phyloP scores from a whole-genome alignment of 768 basidiomycete species.

The Tricholoma furcatifolium region DNA sequence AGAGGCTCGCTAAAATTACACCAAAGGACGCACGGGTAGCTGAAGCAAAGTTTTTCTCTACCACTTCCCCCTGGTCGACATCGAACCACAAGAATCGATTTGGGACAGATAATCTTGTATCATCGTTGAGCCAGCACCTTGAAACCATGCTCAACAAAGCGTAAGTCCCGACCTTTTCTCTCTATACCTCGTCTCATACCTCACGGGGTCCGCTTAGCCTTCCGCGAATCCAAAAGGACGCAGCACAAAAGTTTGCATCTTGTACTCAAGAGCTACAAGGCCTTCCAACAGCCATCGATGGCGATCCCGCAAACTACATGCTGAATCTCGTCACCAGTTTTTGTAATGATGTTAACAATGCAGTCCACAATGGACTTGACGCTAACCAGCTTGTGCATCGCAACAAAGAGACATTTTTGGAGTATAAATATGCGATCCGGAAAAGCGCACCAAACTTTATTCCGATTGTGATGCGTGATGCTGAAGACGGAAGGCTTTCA shows the following conservation, averaged over 20 bases:
- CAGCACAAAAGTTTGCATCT: slow-evolving; percentile 20
- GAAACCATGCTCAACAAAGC: slow-evolving; percentile 32
- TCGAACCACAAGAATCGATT: slow-evolving; percentile 27
- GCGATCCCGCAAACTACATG: slow-evolving; percentile 36
- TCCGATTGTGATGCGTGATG: slow-evolving; percentile 15
- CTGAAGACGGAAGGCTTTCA: neutral
- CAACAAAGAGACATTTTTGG: slow-evolving; percentile 24
- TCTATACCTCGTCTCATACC: neutral
- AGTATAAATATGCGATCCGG: slow-evolving; percentile 30
- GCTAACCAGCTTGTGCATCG: slow-evolving; percentile 27
- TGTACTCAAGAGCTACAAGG: slow-evolving; percentile 23
- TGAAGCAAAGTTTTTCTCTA: slow-evolving; percentile 34
- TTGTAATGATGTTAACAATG: slow-evolving; percentile 25
- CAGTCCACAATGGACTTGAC: slow-evolving; percentile 26
- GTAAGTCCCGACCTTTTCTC: slow-evolving; percentile 12
- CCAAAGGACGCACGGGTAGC: slow-evolving; percentile 29
- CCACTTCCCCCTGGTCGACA: slow-evolving; percentile 33
- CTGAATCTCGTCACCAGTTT: slow-evolving; percentile 33
- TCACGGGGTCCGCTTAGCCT: slow-evolving; percentile 18
- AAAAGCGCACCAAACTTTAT: slow-evolving; percentile 35
- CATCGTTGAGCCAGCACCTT: slow-evolving; percentile 33
- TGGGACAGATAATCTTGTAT: slow-evolving; percentile 34
- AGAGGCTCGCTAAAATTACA: slow-evolving; percentile 29
- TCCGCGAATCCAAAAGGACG: slow-evolving; percentile 28
- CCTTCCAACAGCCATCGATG: slow-evolving; percentile 28